These are phyloP conservation scores for Trametes polyzona DNA, from an alignment of 1,284 basidiomycete genomes.

Conservation along the genomic window DNA sequence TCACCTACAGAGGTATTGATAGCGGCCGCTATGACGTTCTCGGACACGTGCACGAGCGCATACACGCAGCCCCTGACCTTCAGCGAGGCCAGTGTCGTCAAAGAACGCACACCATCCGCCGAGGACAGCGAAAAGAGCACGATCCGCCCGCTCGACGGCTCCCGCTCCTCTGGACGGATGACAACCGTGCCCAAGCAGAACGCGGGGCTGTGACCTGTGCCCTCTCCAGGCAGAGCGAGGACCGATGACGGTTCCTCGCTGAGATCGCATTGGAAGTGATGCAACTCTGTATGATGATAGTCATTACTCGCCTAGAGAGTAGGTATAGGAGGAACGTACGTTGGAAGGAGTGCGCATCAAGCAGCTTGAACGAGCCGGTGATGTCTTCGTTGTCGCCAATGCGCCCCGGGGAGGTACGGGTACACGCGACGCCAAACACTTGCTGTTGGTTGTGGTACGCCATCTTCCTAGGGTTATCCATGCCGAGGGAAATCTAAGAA, in stretches of 20 bases:
- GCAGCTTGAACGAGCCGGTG: constrained; percentile 64
- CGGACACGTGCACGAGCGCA: constrained; percentile 47
- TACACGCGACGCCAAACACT: constrained; percentile 68
- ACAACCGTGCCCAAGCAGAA: constrained; percentile 66
- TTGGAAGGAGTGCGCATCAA: constrained; percentile 69
- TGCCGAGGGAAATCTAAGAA: constrained; percentile 65
- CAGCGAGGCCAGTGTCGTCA: constrained; percentile 30
- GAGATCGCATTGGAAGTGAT: constrained; percentile 52
- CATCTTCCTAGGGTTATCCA: constrained; percentile 69
- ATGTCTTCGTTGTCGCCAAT: constrained; percentile 55
- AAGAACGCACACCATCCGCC: constrained; percentile 30
- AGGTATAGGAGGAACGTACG: constrained; percentile 46
- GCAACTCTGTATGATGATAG: constrained; percentile 45
- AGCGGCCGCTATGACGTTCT: constrained; percentile 64
- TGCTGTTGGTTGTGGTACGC: constrained; percentile 57
- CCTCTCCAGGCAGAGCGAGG: constrained; percentile 43
- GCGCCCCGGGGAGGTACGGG: constrained; percentile 53
- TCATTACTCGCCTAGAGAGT: not conserved
- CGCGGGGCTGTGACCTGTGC: constrained; percentile 39
- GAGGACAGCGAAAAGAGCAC: constrained; percentile 50
- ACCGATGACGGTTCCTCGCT: constrained; percentile 67
- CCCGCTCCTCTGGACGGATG: constrained; percentile 53
- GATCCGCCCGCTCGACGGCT: constrained; percentile 63
- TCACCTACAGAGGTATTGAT: constrained; percentile 74
- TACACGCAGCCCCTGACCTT: constrained; percentile 66